These are phyloP conservation scores for Arthrobotrys sphaeroides DNA, from an alignment of 2,329 filamentous ascomycete species.

Conservation along the genomic window DNA sequence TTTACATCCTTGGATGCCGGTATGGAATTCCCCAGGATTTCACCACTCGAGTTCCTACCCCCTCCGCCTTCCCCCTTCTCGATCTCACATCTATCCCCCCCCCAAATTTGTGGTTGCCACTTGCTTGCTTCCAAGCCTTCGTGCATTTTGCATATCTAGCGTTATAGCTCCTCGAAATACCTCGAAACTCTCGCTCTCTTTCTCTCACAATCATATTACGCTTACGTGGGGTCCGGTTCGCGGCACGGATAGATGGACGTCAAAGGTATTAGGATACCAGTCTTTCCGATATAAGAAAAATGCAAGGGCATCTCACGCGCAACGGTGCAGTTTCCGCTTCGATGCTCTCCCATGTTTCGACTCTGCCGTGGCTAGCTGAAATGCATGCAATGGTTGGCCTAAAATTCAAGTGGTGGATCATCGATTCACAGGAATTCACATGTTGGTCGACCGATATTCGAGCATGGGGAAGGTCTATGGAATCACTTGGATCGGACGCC, in stretches of 20 bases:
- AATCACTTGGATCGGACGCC: neutral
- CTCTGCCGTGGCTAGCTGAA: conserved; percentile 11
- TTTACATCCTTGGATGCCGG: conserved; percentile 21
- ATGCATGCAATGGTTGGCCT: neutral
- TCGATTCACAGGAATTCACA: conserved; percentile 15
- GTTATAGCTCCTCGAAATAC: conserved; percentile 7
- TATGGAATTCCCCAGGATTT: conserved; percentile 24
- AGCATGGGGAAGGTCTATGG: neutral
- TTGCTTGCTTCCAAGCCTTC: conserved; percentile 18
- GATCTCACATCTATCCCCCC: neutral
- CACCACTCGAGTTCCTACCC: neutral
- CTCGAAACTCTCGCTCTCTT: conserved; percentile 18
- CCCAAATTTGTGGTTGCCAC: conserved; percentile 22
- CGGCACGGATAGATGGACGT: conserved; percentile 14
- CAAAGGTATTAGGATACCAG: neutral
- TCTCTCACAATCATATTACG: conserved; percentile 31
- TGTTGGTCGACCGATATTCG: neutral
- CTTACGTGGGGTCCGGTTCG: conserved; percentile 28
- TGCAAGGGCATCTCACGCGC: conserved; percentile 36
- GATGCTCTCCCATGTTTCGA: neutral
- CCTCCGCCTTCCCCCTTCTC: neutral
- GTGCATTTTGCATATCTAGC: conserved; percentile 16
- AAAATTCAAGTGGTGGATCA: conserved; percentile 10
- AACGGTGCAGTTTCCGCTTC: conserved; percentile 11
- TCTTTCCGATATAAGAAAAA: conserved; percentile 19